Base-by-base conservation (phyloP, 768 basidiomycete genomes). In the Tulasnella sp. region DNA sequence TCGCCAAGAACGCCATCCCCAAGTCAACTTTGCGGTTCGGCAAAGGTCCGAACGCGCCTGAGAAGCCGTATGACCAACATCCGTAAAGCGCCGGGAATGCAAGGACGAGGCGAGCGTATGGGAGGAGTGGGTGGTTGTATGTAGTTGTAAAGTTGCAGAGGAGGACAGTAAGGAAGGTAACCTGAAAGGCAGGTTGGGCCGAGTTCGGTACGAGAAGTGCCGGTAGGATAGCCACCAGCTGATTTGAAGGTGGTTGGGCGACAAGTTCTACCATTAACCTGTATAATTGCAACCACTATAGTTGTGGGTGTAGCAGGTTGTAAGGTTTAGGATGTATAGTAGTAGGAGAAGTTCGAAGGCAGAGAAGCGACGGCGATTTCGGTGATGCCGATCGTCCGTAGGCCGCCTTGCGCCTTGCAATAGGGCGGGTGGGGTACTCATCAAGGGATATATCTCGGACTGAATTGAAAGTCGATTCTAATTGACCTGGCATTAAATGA, bases 71-170 rank as follows among this genome's bases (percentile, higher is more conserved):
- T 23, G 27, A 41, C 3, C 47, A 58, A 15, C 43, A 24, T n/a
- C 27, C 47, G 19, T 47, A 47, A 9, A 49, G n/a, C 2, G 56
- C 3, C 2, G 56, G 45, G 10, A 9, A 13, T 17, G 47, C 56
- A 13, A 58, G 47, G 1, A n/a, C 19, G n/a, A 50, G 44, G 26
- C 56, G 47, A 21, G 48, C 10, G 44, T 58, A 58, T 17, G 15
- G 42, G 21, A 58, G 56, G 2, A 19, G n/a, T 3, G 56, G 42
- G 29, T 45, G 23, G 56, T 3, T 45, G 47, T 51, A 50, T 3
- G 56, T 58, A n/a, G 56, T 58, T 8, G 56, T 49, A 24, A 58
- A 48, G 42, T 26, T 58, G 19, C 47, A 58, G 15, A 58, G 30
- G 21, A 58, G 15, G 15, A 58, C 45, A 23, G 29, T 49, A 49